phyloP scores from a whole-genome alignment of 129 eudicot species.

The sunflower (Helianthus annuus) region HanXRQr2.0-SUNRISE NC_035435.2:60519192-60519691 shows the following conservation, averaged over 20 bases:
- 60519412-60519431: constrained; percentile 64
- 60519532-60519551: constrained; percentile 68
- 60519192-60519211: constrained; percentile 56
- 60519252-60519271: constrained; percentile 52
- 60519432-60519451: constrained; percentile 57
- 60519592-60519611: too few relatives aligned
- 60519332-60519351: constrained; percentile 47
- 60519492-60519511: constrained; percentile 71
- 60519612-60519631: too few relatives aligned
- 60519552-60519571: too few relatives aligned
- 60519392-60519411: constrained; percentile 52
- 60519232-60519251: constrained; percentile 52
- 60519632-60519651: too few relatives aligned
- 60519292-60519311: constrained; percentile 52
- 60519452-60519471: constrained; percentile 52
- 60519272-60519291: constrained; percentile 60
- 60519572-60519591: too few relatives aligned
- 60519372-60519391: constrained; percentile 57
- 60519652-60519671: too few relatives aligned
- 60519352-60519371: constrained; percentile 67
- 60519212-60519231: constrained; percentile 51
- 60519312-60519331: constrained; percentile 51
- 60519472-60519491: constrained; percentile 71
- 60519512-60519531: constrained; percentile 59
- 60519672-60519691: too few relatives aligned